Conservation (phyloP, 108 stramenopile genomes). For the Nannochloropsis gaditana region DNA sequence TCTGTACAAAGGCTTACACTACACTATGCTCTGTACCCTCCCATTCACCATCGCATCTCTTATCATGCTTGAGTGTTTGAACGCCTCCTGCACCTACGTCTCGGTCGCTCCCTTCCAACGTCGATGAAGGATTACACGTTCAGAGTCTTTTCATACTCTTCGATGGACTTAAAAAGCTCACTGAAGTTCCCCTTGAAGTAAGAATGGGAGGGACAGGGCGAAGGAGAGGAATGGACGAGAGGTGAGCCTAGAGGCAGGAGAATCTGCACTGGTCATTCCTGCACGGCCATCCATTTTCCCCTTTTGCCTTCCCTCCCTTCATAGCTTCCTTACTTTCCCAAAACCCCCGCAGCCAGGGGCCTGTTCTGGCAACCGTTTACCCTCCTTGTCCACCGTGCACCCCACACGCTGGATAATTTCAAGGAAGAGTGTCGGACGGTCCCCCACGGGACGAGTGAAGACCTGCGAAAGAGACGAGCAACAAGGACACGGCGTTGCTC, state of each 20-base stretch:
- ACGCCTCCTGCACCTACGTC: background rate
- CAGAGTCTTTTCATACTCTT: constrained; percentile 58
- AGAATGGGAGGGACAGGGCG: background rate
- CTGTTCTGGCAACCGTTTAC: background rate
- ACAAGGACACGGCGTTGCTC: no score
- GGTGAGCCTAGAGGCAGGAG: no score
- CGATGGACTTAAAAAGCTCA: constrained; percentile 79
- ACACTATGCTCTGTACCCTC: no score
- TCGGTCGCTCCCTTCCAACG: background rate
- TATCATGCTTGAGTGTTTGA: no score
- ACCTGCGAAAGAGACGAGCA: constrained; percentile 49
- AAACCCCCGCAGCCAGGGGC: background rate
- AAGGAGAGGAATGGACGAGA: no score
- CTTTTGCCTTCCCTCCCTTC: background rate
- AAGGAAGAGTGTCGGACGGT: constrained; percentile 73
- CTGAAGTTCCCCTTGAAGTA: constrained; percentile 84
- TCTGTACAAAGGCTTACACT: no score
- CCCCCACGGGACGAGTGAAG: constrained; percentile 75
- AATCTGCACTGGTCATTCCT: background rate
- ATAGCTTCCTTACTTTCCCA: background rate
- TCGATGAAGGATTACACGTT: background rate
- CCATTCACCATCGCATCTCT: no score
- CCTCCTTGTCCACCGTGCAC: constrained; percentile 46
- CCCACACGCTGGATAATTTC: constrained; percentile 85
- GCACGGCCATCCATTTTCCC: background rate